These are phyloP conservation scores for Lanmaoa rubissima DNA, from an alignment of 768 basidiomycete species.

Conservation along the genomic window DNA sequence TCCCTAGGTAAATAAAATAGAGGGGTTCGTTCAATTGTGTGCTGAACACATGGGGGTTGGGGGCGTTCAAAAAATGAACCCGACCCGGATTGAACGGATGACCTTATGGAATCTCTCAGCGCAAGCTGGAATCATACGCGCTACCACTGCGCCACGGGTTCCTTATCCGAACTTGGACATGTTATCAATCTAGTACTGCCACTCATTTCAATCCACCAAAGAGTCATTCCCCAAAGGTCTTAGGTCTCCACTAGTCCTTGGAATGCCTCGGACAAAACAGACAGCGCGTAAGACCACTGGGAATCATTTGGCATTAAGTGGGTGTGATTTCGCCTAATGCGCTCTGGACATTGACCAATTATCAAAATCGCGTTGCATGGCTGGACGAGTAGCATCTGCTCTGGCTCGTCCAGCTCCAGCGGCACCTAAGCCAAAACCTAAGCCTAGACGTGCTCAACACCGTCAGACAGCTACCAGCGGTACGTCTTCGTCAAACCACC, in stretches of 20 bases:
- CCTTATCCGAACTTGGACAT: neutral
- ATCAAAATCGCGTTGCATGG: neutral
- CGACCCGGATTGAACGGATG: conserved; percentile 48
- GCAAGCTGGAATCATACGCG: conserved; percentile 39
- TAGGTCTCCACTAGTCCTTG: neutral
- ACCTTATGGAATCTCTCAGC: conserved; percentile 38
- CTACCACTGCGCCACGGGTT: conserved; percentile 41
- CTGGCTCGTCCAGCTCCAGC: neutral
- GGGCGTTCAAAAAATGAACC: conserved; percentile 31
- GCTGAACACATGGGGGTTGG: no score
- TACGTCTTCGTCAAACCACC: neutral
- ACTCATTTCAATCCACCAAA: neutral
- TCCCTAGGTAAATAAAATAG: neutral
- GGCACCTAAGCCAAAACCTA: neutral
- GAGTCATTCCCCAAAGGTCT: neutral
- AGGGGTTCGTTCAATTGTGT: neutral
- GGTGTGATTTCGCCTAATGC: neutral
- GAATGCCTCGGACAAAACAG: conserved; percentile 13
- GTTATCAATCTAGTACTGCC: neutral
- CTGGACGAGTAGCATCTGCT: conserved; percentile 1
- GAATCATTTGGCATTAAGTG: conserved; percentile 3
- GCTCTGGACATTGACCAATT: neutral
- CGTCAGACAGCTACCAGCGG: neutral
- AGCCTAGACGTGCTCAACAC: neutral
- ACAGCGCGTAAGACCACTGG: conserved; percentile 24